Base-by-base conservation (phyloP, 257 asterid genomes). In the Jacaranda copaia region DNA sequence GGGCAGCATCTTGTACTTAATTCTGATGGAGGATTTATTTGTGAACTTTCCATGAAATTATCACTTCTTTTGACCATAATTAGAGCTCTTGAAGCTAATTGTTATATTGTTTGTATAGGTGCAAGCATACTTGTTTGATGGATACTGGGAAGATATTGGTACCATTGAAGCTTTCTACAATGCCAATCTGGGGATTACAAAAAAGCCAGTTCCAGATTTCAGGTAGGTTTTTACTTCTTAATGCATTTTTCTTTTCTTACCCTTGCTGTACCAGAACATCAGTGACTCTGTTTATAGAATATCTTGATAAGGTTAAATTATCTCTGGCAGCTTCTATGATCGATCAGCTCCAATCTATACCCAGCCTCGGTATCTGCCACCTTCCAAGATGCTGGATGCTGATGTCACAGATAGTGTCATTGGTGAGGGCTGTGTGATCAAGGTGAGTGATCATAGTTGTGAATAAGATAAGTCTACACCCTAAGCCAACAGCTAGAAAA, bases 131-230 rank as follows among this genome's bases (percentile, higher is more conserved):
- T 83, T 94, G 80, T 94, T 85, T 80, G 97, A 94, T 78, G 98
- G 98, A 78, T 94, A 94, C 86, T 94, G 97, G 98, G 98, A 94
- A 85, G 98, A 94, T 81, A 94, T 94, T 81, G 98, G 98, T 74
- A 94, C 98, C 15, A 94, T 94, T 80, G 98, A 94, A 86, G 98
- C 98, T 77, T 94, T 94, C 85, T 94, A 94, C 81, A 94, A 94
- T 81, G 98, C 98, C 66, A 94, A 94, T 85, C 84, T 94, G 51
- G 97, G 98, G 59, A 92, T 94, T 77, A 94, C 97, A 5, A 94
- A 94, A 68, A 94, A 92, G 82, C 98, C 98, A 14, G 84, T 94
- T 60, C 98, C 98, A 68, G 98, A 94, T 85, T 94, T 94, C 82
- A 94, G 97, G 98, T 92, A 46, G 57, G 43, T 25, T 16, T 36